Evolutionary conservation across 2,329 filamentous ascomycete genomes (phyloP).

Genomic region (Aspergillus cejpii): DNA sequence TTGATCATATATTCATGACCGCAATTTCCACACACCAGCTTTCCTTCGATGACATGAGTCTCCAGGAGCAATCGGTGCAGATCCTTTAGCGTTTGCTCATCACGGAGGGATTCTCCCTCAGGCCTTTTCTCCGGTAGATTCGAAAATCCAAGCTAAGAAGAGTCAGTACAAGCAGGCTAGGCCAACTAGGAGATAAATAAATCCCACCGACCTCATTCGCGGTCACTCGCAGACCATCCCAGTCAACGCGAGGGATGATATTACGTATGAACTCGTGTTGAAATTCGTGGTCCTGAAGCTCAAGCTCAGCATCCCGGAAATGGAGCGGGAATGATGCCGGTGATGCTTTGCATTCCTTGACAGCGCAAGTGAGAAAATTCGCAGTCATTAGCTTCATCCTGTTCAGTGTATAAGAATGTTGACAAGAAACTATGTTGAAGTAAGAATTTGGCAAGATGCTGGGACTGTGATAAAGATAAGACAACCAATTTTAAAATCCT

Average conservation of each 20-base stretch:
- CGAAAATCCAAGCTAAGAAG: slow-evolving; percentile 68
- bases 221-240: slow-evolving; percentile 69
- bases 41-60: slow-evolving; percentile 83
- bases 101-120: slow-evolving; percentile 54
- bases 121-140: slow-evolving; percentile 60
- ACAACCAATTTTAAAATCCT: background rate
- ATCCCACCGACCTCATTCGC: slow-evolving; percentile 54
- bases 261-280: slow-evolving; percentile 77
- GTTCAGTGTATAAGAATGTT: background rate
- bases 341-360: slow-evolving; percentile 85
- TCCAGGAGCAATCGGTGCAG: slow-evolving; percentile 77
- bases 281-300: slow-evolving; percentile 72
- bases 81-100: slow-evolving; percentile 67
- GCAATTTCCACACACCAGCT: slow-evolving; percentile 83
- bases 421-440: background rate
- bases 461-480: background rate
- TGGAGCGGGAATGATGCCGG: slow-evolving; percentile 80
- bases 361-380: slow-evolving; percentile 94
- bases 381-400: slow-evolving; percentile 89
- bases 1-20: slow-evolving; percentile 91
- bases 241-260: slow-evolving; percentile 80
- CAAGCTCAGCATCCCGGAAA: slow-evolving; percentile 84
- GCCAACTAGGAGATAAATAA: background rate
- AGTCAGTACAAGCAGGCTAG: slow-evolving; percentile 5
- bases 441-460: background rate